Evolutionary conservation across 352 stramenopile genomes (phyloP).

Genomic region (Phytophthora capsici): DNA sequence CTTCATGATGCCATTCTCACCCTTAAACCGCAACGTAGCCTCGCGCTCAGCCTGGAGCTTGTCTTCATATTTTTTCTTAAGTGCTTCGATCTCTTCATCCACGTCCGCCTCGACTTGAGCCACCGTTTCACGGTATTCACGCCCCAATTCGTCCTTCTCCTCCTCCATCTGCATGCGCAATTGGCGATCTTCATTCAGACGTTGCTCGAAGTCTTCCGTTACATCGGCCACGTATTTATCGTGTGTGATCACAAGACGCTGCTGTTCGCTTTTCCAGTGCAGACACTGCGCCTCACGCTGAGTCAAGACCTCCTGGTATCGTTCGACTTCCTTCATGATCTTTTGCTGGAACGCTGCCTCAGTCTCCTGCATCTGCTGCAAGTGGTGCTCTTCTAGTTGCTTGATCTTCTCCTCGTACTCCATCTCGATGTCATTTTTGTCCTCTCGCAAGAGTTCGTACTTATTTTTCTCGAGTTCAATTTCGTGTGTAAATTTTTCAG

Average conservation of each 20-base stretch:
- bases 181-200: constrained; percentile 88
- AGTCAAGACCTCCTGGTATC: constrained; percentile 87
- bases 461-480: constrained; percentile 94
- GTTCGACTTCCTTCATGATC: constrained; percentile 94
- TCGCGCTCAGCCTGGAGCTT: constrained; percentile 89
- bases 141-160: constrained; percentile 84
- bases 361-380: constrained; percentile 91
- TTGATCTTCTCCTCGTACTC: constrained; percentile 93
- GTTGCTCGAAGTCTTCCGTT: constrained; percentile 91
- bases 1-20: constrained; percentile 95
- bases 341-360: constrained; percentile 92
- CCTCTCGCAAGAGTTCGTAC: constrained; percentile 88
- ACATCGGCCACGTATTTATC: constrained; percentile 90
- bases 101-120: constrained; percentile 85
- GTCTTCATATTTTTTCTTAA: constrained; percentile 90
- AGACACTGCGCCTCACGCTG: constrained; percentile 86
- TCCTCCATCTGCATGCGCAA: constrained; percentile 84
- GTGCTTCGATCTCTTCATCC: constrained; percentile 86
- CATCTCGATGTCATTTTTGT: constrained; percentile 94
- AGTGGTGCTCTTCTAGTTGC: constrained; percentile 91
- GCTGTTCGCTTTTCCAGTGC: constrained; percentile 76
- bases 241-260: constrained; percentile 65
- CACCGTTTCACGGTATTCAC: constrained; percentile 82
- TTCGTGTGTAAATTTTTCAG: constrained; percentile 93
- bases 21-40: constrained; percentile 91